These are phyloP conservation scores for Eucalyptus regnans DNA, from an alignment of 345 rosid species.

Conservation along the genomic window DNA sequence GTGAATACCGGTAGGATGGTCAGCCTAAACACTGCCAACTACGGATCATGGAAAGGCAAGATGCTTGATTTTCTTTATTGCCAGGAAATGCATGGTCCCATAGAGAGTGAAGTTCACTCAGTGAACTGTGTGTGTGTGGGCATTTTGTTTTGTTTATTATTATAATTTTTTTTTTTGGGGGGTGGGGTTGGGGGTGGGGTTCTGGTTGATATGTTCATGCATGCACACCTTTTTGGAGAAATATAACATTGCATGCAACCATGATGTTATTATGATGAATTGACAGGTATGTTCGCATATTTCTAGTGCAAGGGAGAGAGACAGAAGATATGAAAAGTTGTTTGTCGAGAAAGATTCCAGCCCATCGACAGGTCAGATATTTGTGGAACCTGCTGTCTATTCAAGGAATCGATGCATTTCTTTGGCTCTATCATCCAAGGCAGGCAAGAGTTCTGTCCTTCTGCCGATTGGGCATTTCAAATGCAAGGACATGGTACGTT, in stretches of 20 bases:
- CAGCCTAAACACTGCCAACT: too few relatives aligned
- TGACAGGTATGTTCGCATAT: constrained; percentile 69
- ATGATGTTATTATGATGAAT: not conserved
- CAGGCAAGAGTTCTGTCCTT: constrained; percentile 76
- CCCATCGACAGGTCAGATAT: constrained; percentile 38
- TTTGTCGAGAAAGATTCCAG: constrained; percentile 58
- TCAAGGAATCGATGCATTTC: constrained; percentile 94
- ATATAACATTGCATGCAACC: not conserved
- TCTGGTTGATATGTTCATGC: not conserved
- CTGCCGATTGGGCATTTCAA: constrained; percentile 74
- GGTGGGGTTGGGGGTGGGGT: too few relatives aligned
- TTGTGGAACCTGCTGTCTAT: constrained; percentile 90
- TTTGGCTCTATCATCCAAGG: constrained; percentile 79
- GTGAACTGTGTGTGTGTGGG: too few relatives aligned
- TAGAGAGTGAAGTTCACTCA: too few relatives aligned
- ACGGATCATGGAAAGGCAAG: too few relatives aligned
- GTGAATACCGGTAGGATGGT: too few relatives aligned
- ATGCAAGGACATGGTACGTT: constrained; percentile 68
- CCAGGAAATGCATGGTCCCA: too few relatives aligned
- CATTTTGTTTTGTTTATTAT: too few relatives aligned
- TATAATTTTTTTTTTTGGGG: too few relatives aligned
- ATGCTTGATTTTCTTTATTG: too few relatives aligned
- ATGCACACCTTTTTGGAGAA: not conserved
- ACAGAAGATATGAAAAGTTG: constrained; percentile 34
- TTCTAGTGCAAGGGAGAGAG: constrained; percentile 30